Evolutionary conservation across 2,329 filamentous ascomycete species (phyloP).

Genomic region (Stagonosporopsis tanaceti): DNA sequence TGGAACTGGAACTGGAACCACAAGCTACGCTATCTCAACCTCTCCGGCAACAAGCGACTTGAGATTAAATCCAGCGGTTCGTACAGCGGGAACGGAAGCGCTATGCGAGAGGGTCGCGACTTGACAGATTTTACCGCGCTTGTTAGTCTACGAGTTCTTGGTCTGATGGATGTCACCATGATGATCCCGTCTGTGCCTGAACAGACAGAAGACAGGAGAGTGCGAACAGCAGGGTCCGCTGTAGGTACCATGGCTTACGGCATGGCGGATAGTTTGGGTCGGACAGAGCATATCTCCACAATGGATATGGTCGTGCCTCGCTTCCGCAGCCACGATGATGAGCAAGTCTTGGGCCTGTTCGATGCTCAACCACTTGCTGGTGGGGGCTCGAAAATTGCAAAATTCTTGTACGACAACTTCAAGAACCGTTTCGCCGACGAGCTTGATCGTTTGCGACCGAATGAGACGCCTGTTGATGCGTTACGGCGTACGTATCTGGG

Average conservation of each 20-base stretch:
- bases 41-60: conserved; percentile 94
- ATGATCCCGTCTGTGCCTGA: conserved; percentile 93
- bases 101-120: conserved; percentile 66
- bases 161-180: conserved; percentile 96
- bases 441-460: conserved; percentile 73
- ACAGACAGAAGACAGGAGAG: conserved; percentile 91
- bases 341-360: conserved; percentile 92
- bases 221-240: conserved; percentile 93
- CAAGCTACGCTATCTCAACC: conserved; percentile 91
- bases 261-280: conserved; percentile 95
- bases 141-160: conserved; percentile 82
- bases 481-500: conserved; percentile 84
- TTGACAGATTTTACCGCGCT: conserved; percentile 91
- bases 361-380: conserved; percentile 90
- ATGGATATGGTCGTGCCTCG: conserved; percentile 94
- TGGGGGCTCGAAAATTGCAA: conserved; percentile 93
- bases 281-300: conserved; percentile 92
- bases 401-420: conserved; percentile 96
- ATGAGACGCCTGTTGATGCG: conserved; percentile 83
- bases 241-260: conserved; percentile 92
- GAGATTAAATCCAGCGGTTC: conserved; percentile 80
- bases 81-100: conserved; percentile 58
- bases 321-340: conserved; percentile 87
- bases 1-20: conserved; percentile 99
- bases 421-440: conserved; percentile 83